These are phyloP conservation scores for Exophiala viscosa DNA, from an alignment of 2,329 filamentous ascomycete species.

Conservation along the genomic window DNA sequence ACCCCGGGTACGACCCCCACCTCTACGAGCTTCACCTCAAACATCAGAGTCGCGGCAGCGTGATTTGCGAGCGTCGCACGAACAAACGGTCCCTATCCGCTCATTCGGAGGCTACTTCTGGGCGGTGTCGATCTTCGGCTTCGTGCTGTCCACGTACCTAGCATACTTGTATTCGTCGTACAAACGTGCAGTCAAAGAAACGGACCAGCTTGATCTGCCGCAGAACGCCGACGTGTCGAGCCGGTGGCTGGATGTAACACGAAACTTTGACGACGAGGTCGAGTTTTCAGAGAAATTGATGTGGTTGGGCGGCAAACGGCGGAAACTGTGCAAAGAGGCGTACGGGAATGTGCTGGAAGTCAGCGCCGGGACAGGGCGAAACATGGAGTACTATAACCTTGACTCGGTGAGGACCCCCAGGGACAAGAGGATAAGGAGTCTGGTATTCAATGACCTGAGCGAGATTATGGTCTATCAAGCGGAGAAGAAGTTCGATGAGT, in stretches of 20 bases:
- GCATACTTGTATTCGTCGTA: slow-evolving; percentile 44
- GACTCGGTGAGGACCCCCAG: slow-evolving; percentile 27
- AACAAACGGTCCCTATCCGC: slow-evolving; percentile 17
- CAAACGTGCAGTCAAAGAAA: slow-evolving; percentile 32
- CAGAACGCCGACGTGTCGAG: slow-evolving; percentile 42
- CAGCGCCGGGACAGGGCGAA: slow-evolving; percentile 49
- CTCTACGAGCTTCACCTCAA: background rate
- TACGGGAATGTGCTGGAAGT: slow-evolving; percentile 49
- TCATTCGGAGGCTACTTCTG: slow-evolving; percentile 34
- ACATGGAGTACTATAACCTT: slow-evolving; percentile 45
- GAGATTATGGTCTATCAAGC: slow-evolving; percentile 47
- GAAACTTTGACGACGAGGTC: slow-evolving; percentile 45
- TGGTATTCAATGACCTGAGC: slow-evolving; percentile 49
- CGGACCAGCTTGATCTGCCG: slow-evolving; percentile 16
- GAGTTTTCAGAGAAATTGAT: slow-evolving; percentile 42
- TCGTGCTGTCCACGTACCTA: slow-evolving; percentile 42
- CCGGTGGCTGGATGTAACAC: slow-evolving; percentile 44
- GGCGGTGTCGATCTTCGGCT: slow-evolving; percentile 37
- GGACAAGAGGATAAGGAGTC: slow-evolving; percentile 34
- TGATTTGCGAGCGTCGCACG: too few species aligned
- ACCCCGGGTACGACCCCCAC: background rate
- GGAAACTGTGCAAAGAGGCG: slow-evolving; percentile 40
- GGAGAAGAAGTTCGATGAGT: slow-evolving; percentile 39
- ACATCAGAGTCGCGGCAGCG: too few species aligned
- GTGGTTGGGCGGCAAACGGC: slow-evolving; percentile 40